Conservation (phyloP, 2,329 filamentous ascomycete species). For the Calonectria fujianensis region DNA sequence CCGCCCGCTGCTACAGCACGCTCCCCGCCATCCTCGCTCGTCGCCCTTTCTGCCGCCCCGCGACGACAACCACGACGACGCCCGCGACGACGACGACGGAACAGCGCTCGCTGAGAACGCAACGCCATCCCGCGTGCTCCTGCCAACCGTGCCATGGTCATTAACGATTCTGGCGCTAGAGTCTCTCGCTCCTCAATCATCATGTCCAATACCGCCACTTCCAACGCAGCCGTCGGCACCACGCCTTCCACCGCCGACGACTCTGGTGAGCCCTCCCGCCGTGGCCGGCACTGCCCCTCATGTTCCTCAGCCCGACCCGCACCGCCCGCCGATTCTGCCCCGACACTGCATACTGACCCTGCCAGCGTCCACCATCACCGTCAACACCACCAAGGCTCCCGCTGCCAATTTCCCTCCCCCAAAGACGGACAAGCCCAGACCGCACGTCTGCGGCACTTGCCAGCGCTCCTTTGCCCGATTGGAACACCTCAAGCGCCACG, state of each 20-base stretch:
- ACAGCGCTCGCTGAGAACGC: constrained; percentile 39
- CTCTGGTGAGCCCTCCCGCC: constrained; percentile 62
- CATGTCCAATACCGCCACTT: constrained; percentile 61
- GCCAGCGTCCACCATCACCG: constrained; percentile 70
- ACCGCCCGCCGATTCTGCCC: constrained; percentile 45
- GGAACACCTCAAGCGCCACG: constrained; percentile 97
- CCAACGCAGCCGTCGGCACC: constrained; percentile 55
- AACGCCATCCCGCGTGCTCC: constrained; percentile 17
- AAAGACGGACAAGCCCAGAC: constrained; percentile 97
- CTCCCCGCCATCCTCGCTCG: constrained; percentile 51
- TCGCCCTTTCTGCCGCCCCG: constrained; percentile 52
- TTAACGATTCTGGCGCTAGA: constrained; percentile 63
- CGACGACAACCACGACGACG: constrained; percentile 54
- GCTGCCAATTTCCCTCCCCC: constrained; percentile 80
- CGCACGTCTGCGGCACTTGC: constrained; percentile 95
- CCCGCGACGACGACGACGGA: constrained; percentile 52
- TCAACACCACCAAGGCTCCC: constrained; percentile 68
- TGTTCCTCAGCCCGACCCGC: constrained; percentile 54
- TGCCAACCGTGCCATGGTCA: constrained; percentile 59
- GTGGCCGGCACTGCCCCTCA: constrained; percentile 59
- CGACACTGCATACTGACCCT: constrained; percentile 57
- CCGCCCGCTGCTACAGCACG: constrained; percentile 31
- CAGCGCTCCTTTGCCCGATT: constrained; percentile 93
- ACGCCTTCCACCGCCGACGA: constrained; percentile 60
- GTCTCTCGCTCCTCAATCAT: constrained; percentile 60